Conservation (phyloP, 169 alveolate genomes). For the Plasmodium vivax region DNA sequence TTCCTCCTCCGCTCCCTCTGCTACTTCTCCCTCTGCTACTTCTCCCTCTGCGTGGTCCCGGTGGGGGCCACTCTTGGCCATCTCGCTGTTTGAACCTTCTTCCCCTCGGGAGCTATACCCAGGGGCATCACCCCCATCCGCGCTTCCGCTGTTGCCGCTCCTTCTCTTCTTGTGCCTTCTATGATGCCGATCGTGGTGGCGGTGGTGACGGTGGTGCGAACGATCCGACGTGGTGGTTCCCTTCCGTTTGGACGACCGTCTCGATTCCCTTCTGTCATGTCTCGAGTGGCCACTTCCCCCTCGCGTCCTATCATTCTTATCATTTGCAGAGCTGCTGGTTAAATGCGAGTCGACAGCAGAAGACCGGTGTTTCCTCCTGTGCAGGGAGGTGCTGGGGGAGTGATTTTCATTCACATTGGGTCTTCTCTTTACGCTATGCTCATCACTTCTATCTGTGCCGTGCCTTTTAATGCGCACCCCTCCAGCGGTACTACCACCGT, state of each 20-base stretch:
- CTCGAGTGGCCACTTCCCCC: neutral
- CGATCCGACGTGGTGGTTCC: neutral
- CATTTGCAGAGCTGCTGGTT: neutral
- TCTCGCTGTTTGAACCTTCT: neutral
- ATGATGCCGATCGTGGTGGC: neutral
- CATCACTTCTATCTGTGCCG: neutral
- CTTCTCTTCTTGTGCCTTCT: conserved; percentile 27
- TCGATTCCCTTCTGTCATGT: neutral
- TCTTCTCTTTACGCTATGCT: neutral
- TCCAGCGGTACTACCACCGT: neutral
- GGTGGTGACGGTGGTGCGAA: neutral
- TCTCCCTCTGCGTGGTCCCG: neutral
- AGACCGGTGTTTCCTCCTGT: neutral
- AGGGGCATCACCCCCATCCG: neutral
- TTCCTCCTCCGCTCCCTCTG: no score
- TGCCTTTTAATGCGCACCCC: neutral
- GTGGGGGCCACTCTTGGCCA: neutral
- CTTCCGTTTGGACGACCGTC: conserved; percentile 2
- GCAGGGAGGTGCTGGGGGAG: neutral
- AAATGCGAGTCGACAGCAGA: neutral
- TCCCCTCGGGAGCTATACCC: neutral
- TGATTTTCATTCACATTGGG: neutral
- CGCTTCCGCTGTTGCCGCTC: neutral
- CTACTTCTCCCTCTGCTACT: no score
- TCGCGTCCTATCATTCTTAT: neutral